A percentile compares a stretch with the other conserved stretches of the same genome.
Conservation (phyloP, 352 stramenopile genomes). For the Phytophthora sojae region DNA sequence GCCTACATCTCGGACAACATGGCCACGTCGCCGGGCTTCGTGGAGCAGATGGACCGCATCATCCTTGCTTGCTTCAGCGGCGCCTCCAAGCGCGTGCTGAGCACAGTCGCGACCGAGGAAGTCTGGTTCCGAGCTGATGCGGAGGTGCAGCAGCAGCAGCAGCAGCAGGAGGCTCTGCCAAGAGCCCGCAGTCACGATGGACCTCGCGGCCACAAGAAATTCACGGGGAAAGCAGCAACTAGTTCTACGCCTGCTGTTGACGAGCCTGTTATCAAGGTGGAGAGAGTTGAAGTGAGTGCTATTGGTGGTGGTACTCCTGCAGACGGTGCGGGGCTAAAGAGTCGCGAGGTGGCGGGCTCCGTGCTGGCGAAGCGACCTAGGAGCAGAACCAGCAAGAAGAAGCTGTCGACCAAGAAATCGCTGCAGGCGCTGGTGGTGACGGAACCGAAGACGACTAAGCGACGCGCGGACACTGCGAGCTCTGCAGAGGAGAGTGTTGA, state of each 20-base stretch:
- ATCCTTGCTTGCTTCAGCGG: slow-evolving; percentile 73
- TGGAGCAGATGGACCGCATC: slow-evolving; percentile 75
- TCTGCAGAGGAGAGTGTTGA: slow-evolving; percentile 38
- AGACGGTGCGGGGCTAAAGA: slow-evolving; percentile 21
- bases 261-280: slow-evolving; percentile 30
- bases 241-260: neutral
- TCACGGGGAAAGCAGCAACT: neutral
- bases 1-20: slow-evolving; percentile 67
- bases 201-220: slow-evolving; percentile 3
- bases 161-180: neutral
- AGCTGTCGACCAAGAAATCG: slow-evolving; percentile 29
- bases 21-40: slow-evolving; percentile 60
- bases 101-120: slow-evolving; percentile 55
- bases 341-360: slow-evolving; percentile 16
- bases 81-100: slow-evolving; percentile 57
- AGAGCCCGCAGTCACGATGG: slow-evolving; percentile 2
- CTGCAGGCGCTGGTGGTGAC: slow-evolving; percentile 19
- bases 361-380: slow-evolving; percentile 26
- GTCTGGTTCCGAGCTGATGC: slow-evolving; percentile 50
- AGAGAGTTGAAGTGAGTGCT: slow-evolving; percentile 17
- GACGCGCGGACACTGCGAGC: slow-evolving; percentile 3
- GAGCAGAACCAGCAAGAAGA: slow-evolving; percentile 37
- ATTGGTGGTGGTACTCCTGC: slow-evolving; percentile 2
- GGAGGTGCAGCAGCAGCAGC: slow-evolving; percentile 1
- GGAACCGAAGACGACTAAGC: slow-evolving; percentile 15